phyloP scores from a whole-genome alignment of 495 filamentous ascomycete species.

The Penicillium bovifimosum region DNA sequence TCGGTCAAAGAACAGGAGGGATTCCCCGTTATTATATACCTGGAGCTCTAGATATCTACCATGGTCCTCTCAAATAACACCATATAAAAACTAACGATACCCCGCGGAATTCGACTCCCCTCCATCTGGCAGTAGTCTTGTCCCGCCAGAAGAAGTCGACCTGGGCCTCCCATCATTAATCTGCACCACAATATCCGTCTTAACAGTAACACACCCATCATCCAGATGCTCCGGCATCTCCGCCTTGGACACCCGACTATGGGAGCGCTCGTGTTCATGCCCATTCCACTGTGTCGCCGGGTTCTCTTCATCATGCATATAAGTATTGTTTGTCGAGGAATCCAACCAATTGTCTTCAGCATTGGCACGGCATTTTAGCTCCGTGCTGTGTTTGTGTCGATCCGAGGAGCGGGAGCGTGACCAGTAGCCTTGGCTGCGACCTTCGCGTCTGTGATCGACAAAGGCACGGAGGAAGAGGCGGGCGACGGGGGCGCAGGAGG shows the following conservation, averaged over 20 bases:
- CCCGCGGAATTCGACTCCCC: neutral
- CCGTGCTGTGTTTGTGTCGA: conserved; percentile 15
- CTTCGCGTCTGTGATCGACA: conserved; percentile 20
- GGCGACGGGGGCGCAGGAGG: conserved; percentile 30
- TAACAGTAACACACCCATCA: conserved; percentile 23
- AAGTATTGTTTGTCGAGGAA: neutral
- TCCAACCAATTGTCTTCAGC: conserved; percentile 18
- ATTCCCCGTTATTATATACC: no score
- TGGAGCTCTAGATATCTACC: no score
- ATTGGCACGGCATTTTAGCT: conserved; percentile 12
- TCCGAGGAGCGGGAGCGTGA: conserved; percentile 18
- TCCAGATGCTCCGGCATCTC: conserved; percentile 14
- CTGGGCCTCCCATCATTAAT: conserved; percentile 19
- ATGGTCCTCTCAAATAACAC: no score
- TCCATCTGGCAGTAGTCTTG: conserved; percentile 14
- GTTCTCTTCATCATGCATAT: conserved; percentile 15
- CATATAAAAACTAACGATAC: neutral
- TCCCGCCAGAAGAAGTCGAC: conserved; percentile 17
- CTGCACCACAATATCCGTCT: conserved; percentile 30
- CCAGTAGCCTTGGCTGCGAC: conserved; percentile 25
- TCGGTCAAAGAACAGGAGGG: no score
- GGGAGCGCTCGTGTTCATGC: conserved; percentile 11
- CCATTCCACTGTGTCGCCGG: conserved; percentile 7
- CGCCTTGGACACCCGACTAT: conserved; percentile 14
- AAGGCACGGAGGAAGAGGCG: conserved; percentile 28